Conservation (phyloP, 108 stramenopile genomes). For the Pseudonitzschia multiseries region DNA sequence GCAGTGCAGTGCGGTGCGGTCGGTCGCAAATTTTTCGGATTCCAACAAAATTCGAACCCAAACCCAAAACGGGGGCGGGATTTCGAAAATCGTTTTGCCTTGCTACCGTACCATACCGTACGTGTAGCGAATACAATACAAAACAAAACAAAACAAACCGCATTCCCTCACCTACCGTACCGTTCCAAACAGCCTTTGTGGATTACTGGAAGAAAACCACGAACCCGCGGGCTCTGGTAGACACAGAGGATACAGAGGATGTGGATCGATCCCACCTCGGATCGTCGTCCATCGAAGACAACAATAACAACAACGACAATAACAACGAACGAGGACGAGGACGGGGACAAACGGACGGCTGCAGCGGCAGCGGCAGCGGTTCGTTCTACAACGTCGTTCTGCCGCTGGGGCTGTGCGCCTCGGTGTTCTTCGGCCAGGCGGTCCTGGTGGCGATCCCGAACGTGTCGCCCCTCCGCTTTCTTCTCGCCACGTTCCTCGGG, state of each 20-base stretch:
- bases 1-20: too few species aligned
- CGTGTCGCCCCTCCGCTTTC: conserved; percentile 25
- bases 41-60: too few species aligned
- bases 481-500: conserved; percentile 24
- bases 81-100: background rate
- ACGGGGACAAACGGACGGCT: background rate
- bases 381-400: conserved; percentile 42
- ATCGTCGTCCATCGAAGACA: background rate
- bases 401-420: conserved; percentile 42
- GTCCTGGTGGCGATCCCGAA: conserved; percentile 34
- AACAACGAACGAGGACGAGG: too few species aligned
- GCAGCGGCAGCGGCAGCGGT: background rate
- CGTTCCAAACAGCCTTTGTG: conserved; percentile 2
- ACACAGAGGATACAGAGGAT: too few species aligned
- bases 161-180: background rate
- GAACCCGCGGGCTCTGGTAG: background rate
- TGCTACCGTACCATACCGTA: too few species aligned
- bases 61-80: background rate
- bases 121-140: too few species aligned
- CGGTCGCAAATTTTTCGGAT: too few species aligned
- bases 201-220: conserved; percentile 10
- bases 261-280: background rate
- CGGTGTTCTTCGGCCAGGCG: conserved; percentile 42
- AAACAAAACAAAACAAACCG: background rate
- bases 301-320: background rate